Evolutionary conservation across 2,329 filamentous ascomycete species (phyloP).

Genomic region (Hortaea werneckii): DNA sequence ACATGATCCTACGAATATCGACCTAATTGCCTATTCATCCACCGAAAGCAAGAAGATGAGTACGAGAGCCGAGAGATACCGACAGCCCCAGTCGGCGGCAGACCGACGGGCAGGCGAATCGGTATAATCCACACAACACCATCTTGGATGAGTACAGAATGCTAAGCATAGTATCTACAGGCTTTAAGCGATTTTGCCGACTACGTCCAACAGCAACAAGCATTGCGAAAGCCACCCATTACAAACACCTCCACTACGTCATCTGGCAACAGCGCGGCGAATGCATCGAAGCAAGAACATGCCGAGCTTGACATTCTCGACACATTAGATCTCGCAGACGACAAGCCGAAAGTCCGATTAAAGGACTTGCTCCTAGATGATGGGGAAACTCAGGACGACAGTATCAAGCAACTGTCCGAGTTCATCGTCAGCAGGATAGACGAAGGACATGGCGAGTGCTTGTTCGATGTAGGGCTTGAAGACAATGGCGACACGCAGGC

Average conservation of each 20-base stretch:
- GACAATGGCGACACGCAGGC: constrained; percentile 79
- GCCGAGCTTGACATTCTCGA: constrained; percentile 88
- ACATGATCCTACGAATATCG: constrained; percentile 12
- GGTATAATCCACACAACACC: constrained; percentile 38
- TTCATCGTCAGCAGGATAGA: constrained; percentile 59
- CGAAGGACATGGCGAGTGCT: constrained; percentile 77
- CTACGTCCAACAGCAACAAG: constrained; percentile 91
- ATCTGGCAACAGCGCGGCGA: constrained; percentile 14
- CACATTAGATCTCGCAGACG: constrained; percentile 62
- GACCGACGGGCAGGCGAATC: constrained; percentile 82
- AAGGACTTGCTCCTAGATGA: constrained; percentile 64
- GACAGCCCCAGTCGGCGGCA: constrained; percentile 48
- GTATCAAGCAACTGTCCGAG: constrained; percentile 51
- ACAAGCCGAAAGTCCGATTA: constrained; percentile 55
- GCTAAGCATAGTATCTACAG: constrained; percentile 26
- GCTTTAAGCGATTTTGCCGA: constrained; percentile 94
- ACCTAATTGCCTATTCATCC: constrained; percentile 3
- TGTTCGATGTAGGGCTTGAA: constrained; percentile 89
- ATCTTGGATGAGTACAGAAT: not conserved
- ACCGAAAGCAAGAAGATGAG: constrained; percentile 16
- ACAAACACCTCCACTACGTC: constrained; percentile 20
- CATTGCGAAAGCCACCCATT: constrained; percentile 43
- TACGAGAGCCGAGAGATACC: constrained; percentile 25
- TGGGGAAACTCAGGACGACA: constrained; percentile 42
- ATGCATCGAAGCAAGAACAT: constrained; percentile 46